Evolutionary conservation across 768 basidiomycete genomes (phyloP).

Genomic region (Suillus brevipes): DNA sequence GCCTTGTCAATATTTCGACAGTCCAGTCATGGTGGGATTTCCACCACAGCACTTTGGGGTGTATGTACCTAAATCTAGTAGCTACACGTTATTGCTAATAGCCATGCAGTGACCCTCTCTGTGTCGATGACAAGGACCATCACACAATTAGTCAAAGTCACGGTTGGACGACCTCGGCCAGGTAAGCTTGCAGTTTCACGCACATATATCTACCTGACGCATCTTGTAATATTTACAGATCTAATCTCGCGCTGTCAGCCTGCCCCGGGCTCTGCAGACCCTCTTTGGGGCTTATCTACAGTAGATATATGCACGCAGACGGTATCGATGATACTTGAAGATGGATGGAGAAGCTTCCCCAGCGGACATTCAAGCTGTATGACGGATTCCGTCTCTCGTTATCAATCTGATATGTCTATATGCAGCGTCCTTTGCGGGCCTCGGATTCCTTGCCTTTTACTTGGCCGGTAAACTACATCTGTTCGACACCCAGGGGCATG

Average conservation of each 20-base stretch:
- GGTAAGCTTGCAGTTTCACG: conserved; percentile 40
- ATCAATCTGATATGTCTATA: background rate
- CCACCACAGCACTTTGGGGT: conserved; percentile 58
- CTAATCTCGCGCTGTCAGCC: conserved; percentile 58
- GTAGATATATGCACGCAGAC: conserved; percentile 77
- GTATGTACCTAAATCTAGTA: conserved; percentile 14
- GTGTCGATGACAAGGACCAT: conserved; percentile 72
- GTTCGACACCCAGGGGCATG: conserved; percentile 77
- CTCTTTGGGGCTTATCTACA: conserved; percentile 68
- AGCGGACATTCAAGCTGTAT: conserved; percentile 87
- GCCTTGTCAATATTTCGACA: conserved; percentile 66
- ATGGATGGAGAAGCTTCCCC: conserved; percentile 91
- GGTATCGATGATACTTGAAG: conserved; percentile 52
- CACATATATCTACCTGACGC: background rate
- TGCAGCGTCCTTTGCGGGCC: conserved; percentile 86
- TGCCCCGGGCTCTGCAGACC: conserved; percentile 58
- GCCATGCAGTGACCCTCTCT: conserved; percentile 60
- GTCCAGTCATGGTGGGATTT: conserved; percentile 85
- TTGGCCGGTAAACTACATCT: conserved; percentile 88
- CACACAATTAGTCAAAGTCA: conserved; percentile 81
- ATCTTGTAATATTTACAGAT: conserved; percentile 15
- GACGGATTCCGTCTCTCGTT: conserved; percentile 23
- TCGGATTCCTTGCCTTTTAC: conserved; percentile 88
- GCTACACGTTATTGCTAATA: background rate
- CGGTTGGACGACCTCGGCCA: conserved; percentile 88